Conservation (phyloP, 2,329 filamentous ascomycete genomes). For the Trichoderma semiorbis region DNA sequence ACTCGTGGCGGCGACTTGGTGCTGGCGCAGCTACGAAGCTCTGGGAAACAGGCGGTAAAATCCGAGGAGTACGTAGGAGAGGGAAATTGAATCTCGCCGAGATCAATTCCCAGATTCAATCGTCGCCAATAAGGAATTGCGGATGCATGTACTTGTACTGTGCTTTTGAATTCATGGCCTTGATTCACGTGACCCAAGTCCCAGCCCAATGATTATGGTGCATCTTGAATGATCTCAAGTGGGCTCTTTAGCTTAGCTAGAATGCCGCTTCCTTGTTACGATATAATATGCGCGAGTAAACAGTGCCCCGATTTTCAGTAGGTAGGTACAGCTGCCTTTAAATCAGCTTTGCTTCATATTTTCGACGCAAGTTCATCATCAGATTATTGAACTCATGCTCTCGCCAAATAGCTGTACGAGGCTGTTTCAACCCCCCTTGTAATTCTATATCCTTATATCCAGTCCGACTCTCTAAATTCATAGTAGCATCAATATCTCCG, state of each 20-base stretch:
- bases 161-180: conserved; percentile 1
- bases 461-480: background rate
- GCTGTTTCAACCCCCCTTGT: background rate
- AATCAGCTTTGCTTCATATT: background rate
- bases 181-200: conserved; percentile 8
- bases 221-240: conserved; percentile 5
- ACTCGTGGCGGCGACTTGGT: background rate
- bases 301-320: background rate
- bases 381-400: background rate
- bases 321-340: background rate
- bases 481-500: background rate
- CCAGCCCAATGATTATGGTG: conserved; percentile 10
- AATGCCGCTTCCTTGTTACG: background rate
- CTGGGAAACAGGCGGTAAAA: background rate
- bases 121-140: conserved; percentile 5
- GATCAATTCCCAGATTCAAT: background rate
- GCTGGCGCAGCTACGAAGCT: background rate
- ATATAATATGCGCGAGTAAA: background rate
- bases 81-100: background rate
- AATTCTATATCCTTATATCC: background rate
- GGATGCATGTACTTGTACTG: background rate
- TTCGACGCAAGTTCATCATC: background rate
- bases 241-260: background rate
- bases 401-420: background rate
- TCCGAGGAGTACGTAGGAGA: background rate